Base-by-base conservation (phyloP, 148 eudicot species). In the Rhododendron vialii region DNA sequence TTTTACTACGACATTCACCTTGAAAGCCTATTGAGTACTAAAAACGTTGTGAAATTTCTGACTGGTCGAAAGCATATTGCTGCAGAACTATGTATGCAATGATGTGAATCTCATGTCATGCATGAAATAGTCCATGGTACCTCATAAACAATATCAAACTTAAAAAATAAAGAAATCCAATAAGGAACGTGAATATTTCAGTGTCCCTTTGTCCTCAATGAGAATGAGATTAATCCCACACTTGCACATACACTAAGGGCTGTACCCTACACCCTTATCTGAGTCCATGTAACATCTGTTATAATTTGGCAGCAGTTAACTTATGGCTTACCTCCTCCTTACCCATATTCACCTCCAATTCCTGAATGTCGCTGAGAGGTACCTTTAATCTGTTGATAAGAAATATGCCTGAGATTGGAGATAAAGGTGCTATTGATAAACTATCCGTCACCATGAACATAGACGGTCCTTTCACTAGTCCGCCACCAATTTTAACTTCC, bases 401-500 rank as follows among this genome's bases (percentile, higher is more conserved):
- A 67, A 59, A 65, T 2, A 83, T 65, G 38, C 78, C 78, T 43
- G 75, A 43, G 57, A 65, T 67, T 0, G 59, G 13, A 69, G 85
- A 83, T 47, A 83, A 47, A 83, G 78, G 85, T 14, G 78, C 17
- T 65, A 83, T 17, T 8, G 85, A 65, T 76, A 83, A 83, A 28
- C 50, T 17, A 15, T 83, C 78, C 1, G 57, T 83, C 26, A 83
- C 85, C 85, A 83, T 83, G 53, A 83, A 83, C 78, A n/a, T 28
- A 22, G 78, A 83, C 4, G 85, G 59, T 3, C 59, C 85, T 45
- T 67, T 45, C 41, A 83, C 15, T 15, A 83, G 69, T n/a, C 45
- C 61, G 3, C 7, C 55, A 3, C 85, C 43, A 28, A 10, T 28
- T 67, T 65, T 69, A 43, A 53, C 85, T 41, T 83, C 41, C 38